phyloP scores from a whole-genome alignment of 2,329 filamentous ascomycete species.

The Alternaria rosae region DNA sequence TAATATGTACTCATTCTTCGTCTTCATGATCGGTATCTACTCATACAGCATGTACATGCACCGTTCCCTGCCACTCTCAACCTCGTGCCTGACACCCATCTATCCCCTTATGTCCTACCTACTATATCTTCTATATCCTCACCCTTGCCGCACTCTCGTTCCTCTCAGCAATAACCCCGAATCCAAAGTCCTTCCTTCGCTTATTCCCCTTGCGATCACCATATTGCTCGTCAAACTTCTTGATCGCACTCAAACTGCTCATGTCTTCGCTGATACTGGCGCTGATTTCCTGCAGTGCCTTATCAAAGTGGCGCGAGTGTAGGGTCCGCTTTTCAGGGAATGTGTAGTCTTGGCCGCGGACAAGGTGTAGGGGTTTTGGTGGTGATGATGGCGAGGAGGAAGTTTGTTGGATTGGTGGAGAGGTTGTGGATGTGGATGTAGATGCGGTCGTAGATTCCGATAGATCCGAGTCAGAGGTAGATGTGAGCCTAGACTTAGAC shows the following conservation, averaged over 20 bases:
- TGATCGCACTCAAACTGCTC: conserved; percentile 81
- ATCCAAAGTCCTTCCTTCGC: conserved; percentile 66
- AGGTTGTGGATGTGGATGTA: conserved; percentile 1
- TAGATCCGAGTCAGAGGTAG: background rate
- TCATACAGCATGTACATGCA: conserved; percentile 1
- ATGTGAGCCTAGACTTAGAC: background rate
- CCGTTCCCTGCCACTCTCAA: too few species aligned
- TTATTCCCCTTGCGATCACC: conserved; percentile 77
- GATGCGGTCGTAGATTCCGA: background rate
- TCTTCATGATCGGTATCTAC: background rate
- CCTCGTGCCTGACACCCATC: background rate
- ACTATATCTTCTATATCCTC: conserved; percentile 18
- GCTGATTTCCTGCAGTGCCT: conserved; percentile 85
- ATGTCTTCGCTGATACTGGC: conserved; percentile 95
- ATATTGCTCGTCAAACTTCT: conserved; percentile 95
- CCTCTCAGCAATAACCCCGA: conserved; percentile 45
- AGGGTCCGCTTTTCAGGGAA: conserved; percentile 76
- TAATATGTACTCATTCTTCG: background rate
- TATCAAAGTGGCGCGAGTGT: conserved; percentile 76
- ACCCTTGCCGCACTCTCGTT: conserved; percentile 46
- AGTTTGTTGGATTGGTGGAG: conserved; percentile 11
- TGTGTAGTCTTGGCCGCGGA: conserved; percentile 54
- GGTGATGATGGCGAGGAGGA: background rate
- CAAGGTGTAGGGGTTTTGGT: conserved; percentile 43
- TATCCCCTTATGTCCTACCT: background rate